Conservation (phyloP, 176 grass and related monocot genomes). For the Bonia amplexicaulis region DNA sequence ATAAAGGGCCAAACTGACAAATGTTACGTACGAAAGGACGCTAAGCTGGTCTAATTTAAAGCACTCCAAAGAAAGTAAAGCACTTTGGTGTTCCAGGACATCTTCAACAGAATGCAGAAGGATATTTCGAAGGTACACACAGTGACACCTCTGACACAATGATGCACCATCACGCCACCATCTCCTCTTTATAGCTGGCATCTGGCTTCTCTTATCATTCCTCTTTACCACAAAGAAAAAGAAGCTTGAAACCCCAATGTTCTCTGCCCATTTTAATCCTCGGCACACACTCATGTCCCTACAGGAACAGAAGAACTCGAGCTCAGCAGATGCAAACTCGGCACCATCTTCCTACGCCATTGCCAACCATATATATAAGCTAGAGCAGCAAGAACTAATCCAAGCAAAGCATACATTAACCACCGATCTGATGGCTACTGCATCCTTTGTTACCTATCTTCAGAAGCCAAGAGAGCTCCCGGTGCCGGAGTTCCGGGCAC, state of each 20-base stretch:
- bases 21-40: not conserved
- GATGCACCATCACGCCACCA: conserved; percentile 36
- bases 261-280: not conserved
- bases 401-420: not conserved
- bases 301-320: not conserved
- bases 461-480: conserved; percentile 32
- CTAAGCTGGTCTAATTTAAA: not conserved
- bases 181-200: conserved; percentile 38
- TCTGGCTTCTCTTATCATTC: conserved; percentile 6
- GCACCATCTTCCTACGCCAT: not conserved
- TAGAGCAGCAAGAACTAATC: not conserved
- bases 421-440: conserved; percentile 17
- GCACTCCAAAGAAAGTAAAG: not conserved
- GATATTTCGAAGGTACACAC: conserved; percentile 12
- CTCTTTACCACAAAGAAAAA: conserved; percentile 27
- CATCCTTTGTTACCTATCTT: conserved; percentile 25
- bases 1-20: not conserved
- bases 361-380: not conserved
- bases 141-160: conserved; percentile 35
- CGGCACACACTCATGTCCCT: not conserved
- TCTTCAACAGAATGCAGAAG: conserved; percentile 17
- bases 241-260: not conserved
- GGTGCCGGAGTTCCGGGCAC: conserved; percentile 55
- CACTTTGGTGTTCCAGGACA: conserved; percentile 14
- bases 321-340: not conserved